phyloP scores from a whole-genome alignment of 768 basidiomycete species.

The Podaxis sp. region DNA sequence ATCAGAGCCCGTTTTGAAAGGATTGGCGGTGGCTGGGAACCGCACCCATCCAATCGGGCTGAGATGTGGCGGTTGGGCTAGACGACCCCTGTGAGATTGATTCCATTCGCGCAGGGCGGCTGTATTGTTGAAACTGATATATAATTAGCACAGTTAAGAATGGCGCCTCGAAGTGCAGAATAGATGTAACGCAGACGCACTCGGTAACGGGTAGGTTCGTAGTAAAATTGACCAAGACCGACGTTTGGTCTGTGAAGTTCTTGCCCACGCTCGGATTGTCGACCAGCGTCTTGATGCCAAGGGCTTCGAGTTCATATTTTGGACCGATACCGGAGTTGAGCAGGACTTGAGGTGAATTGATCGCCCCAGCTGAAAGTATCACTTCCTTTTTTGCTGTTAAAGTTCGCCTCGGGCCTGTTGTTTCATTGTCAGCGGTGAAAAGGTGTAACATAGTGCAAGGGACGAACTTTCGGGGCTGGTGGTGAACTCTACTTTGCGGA shows the following conservation, averaged over 20 bases:
- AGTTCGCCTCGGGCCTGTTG: neutral
- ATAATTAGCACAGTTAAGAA: no score
- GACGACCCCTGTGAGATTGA: slow-evolving; percentile 1
- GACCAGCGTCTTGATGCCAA: slow-evolving; percentile 20
- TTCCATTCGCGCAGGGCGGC: neutral
- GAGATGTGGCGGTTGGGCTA: neutral
- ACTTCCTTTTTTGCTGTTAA: slow-evolving; percentile 32
- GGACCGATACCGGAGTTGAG: slow-evolving; percentile 35
- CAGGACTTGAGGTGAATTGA: slow-evolving; percentile 32
- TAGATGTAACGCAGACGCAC: neutral
- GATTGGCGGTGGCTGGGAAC: slow-evolving; percentile 7
- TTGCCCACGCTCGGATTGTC: slow-evolving; percentile 18
- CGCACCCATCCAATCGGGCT: slow-evolving; percentile 10
- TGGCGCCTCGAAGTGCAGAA: no score
- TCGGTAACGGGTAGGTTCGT: slow-evolving; percentile 16
- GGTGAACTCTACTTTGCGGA: slow-evolving; percentile 4
- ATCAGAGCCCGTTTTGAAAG: slow-evolving; percentile 8
- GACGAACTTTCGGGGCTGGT: neutral
- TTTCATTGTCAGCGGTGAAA: neutral
- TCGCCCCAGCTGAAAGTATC: slow-evolving; percentile 34
- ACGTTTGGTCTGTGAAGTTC: slow-evolving; percentile 25
- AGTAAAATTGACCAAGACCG: slow-evolving; percentile 16
- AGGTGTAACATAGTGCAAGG: neutral
- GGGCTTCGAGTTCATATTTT: slow-evolving; percentile 14
- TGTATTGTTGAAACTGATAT: neutral